Evolutionary conservation across 352 stramenopile species (phyloP).

Genomic region (Phytophthora megakarya): DNA sequence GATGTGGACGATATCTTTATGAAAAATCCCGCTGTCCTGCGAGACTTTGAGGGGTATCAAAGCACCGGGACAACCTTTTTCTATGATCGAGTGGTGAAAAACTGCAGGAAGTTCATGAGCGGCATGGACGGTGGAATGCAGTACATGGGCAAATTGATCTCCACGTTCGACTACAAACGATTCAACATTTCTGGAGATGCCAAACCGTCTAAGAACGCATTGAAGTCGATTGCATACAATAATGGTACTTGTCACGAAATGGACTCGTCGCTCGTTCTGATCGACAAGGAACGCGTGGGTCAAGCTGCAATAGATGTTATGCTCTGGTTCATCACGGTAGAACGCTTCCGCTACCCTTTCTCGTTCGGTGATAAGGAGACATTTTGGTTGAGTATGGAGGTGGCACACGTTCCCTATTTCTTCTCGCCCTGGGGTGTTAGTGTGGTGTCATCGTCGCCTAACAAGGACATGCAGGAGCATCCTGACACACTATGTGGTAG

Average conservation of each 20-base stretch:
- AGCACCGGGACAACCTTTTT: slow-evolving; percentile 37
- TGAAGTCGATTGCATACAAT: slow-evolving; percentile 51
- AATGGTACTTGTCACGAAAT: slow-evolving; percentile 61
- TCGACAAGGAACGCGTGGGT: slow-evolving; percentile 39
- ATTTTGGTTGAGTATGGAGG: slow-evolving; percentile 51
- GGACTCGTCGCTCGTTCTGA: slow-evolving; percentile 43
- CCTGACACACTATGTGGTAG: slow-evolving; percentile 35
- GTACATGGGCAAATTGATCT: slow-evolving; percentile 50
- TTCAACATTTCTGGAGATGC: slow-evolving; percentile 38
- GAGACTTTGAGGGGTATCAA: slow-evolving; percentile 43
- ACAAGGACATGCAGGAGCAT: slow-evolving; percentile 40
- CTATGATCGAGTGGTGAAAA: slow-evolving; percentile 59
- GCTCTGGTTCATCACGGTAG: slow-evolving; percentile 40
- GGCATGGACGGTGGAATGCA: slow-evolving; percentile 34
- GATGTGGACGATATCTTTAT: slow-evolving; percentile 40
- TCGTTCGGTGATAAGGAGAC: slow-evolving; percentile 52
- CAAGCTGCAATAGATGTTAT: slow-evolving; percentile 40
- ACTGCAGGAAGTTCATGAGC: slow-evolving; percentile 54
- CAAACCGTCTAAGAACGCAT: slow-evolving; percentile 43
- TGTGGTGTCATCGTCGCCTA: slow-evolving; percentile 42
- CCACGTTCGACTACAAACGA: slow-evolving; percentile 57
- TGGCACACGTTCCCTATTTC: slow-evolving; percentile 44
- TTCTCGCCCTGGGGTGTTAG: slow-evolving; percentile 51
- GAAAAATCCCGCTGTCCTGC: slow-evolving; percentile 46
- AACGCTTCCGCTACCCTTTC: slow-evolving; percentile 36